Base-by-base conservation (phyloP, 441 rosid species). In the Gossypium schwendimanii region DNA sequence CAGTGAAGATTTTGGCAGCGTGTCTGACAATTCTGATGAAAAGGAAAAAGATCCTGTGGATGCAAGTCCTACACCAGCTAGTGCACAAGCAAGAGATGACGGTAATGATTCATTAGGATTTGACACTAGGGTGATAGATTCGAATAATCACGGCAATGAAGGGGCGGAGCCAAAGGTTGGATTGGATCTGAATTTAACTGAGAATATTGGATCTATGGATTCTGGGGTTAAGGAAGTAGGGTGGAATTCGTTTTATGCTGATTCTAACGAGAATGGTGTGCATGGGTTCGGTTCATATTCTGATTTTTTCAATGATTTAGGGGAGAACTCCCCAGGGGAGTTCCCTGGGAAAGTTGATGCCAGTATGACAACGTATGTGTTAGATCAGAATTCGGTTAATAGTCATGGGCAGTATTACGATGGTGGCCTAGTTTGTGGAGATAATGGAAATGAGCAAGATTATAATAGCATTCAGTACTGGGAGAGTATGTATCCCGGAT, bases 401-500 rank as follows among this genome's bases (percentile, higher is more conserved):
- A 45, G 72, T 65, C 63, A 70, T 45, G 86, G 55, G 71, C 85
- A 82, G 57, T 62, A 33, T 36, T 23, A 62, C 18, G 66, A 17
- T 36, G 74, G 78, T 9, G 70, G 74, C 73, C 87, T 81, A 59
- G 74, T 78, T 73, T 65, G 79, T 64, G 87, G 79, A 47, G 82
- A 76, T 45, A 78, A 70, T 72, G 80, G 73, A 44, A 83, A 81
- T 76, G 88, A 72, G 66, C 91, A 86, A 75, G 90, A 81, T 77
- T 36, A 81, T 62, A 85, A 77, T 81, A 81, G 80, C 75, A 85
- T 79, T 74, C 92, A 87, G 77, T 70, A 88, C 61, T 91, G 96
- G 98, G 97, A 93, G 76, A 84, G 28, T 73, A 85, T 83, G 80
- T 96, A 91, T 82, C 98, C 99, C 0, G 99, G 99, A n/a, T 96